A percentile compares a stretch with the other conserved stretches of the same genome.
These are phyloP conservation scores for Stachybotrys echinatus DNA, from an alignment of 2,329 filamentous ascomycete genomes.

Conservation along the genomic window DNA sequence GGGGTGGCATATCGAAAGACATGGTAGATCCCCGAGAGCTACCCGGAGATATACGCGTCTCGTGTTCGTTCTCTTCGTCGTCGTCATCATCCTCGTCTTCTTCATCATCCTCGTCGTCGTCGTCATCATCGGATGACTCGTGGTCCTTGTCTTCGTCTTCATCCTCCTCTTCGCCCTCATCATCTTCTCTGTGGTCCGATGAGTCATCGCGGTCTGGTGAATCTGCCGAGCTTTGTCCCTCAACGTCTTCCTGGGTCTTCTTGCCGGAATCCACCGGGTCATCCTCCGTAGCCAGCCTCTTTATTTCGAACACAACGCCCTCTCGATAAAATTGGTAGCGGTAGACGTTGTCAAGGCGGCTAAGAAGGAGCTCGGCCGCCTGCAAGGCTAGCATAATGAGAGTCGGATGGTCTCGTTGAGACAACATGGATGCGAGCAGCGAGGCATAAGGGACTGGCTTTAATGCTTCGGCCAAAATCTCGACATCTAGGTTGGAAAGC, in stretches of 20 bases:
- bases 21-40: conserved; percentile 64
- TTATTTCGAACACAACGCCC: conserved; percentile 88
- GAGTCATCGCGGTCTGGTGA: background rate
- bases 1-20: conserved; percentile 52
- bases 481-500: conserved; percentile 86
- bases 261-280: conserved; percentile 11
- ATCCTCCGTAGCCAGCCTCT: conserved; percentile 62
- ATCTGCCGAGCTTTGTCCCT: background rate
- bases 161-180: conserved; percentile 18
- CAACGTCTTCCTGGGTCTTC: conserved; percentile 8
- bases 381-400: conserved; percentile 84
- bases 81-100: conserved; percentile 42
- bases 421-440: conserved; percentile 89
- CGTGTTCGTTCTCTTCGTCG: conserved; percentile 44
- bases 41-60: conserved; percentile 51
- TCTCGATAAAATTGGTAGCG: conserved; percentile 96
- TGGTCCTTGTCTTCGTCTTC: conserved; percentile 21
- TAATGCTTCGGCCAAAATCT: conserved; percentile 79
- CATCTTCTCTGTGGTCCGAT: conserved; percentile 7
- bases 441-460: conserved; percentile 91
- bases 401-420: conserved; percentile 86
- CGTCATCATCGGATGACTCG: conserved; percentile 22
- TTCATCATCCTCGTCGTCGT: conserved; percentile 22
- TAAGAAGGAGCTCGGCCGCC: conserved; percentile 81
- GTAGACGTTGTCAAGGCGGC: conserved; percentile 81